Base-by-base conservation (phyloP, 352 stramenopile species). In the Blastocystis sp. region DNA sequence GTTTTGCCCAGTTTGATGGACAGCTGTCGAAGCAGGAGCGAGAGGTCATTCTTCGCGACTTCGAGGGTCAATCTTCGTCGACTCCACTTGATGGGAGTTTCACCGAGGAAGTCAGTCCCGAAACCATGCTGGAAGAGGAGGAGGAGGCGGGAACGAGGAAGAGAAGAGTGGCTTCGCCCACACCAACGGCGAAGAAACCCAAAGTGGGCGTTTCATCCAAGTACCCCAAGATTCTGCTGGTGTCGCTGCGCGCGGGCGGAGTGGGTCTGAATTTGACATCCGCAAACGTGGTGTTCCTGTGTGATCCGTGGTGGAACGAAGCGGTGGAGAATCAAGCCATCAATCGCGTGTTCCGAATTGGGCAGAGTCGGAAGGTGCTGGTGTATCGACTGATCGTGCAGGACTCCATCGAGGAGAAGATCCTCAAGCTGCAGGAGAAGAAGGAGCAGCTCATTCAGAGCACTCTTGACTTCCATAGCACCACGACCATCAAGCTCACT, bases 231-330 rank as follows among this genome's bases (percentile, higher is more conserved):
- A 88, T 88, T 19, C n/a, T 88, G 43, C 45, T 88, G 28, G 62
- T 88, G 38, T 88, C 78, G 21, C 23, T 88, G n/a, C 23, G 48
- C 19, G 62, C 78, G 34, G 78, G 78, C 45, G 78, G 78, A n/a
- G 78, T 88, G 28, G 78, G 78, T 38, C 52, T 88, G 19, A 88
- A 88, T 62, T 61, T 88, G 2, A 88, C 78, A n/a, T 76, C 67
- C 19, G 94, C 93, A 38, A 95, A 92, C 0, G 91, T 95, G 3
- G 93, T 96, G 52, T 94, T 96, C 59, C 90, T 96, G 52, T 90
- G 96, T 34, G 94, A 96, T 78, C 93, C 94, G 78, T 97, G 94
- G 94, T 98, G 94, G 95, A 97, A 98, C 89, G 91, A 93, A 19
- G 93, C 92, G 62, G 91, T 97, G 17, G 94, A 98, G 81, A 92